These are phyloP conservation scores for Tieghemiomyces parasiticus DNA, from an alignment of 192 early-diverging fungal species.

Conservation along the genomic window DNA sequence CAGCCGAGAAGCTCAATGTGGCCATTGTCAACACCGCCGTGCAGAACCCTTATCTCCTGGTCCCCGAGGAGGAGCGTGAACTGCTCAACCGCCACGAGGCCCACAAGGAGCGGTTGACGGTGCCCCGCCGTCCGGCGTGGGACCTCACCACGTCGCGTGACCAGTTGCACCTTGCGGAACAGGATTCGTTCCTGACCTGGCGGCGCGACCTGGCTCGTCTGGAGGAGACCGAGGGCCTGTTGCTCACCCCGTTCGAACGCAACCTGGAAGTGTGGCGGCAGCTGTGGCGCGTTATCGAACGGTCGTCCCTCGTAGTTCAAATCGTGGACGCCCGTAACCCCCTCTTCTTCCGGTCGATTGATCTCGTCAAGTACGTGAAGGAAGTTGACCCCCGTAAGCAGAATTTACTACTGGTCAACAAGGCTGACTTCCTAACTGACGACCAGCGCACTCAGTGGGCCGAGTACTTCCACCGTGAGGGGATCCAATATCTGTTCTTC, in stretches of 20 bases:
- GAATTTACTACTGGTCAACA: conserved; percentile 90
- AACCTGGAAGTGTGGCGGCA: conserved; percentile 99
- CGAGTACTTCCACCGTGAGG: conserved; percentile 67
- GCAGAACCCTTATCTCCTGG: conserved; percentile 67
- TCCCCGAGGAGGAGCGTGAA: conserved; percentile 59
- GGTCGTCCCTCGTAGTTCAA: conserved; percentile 90
- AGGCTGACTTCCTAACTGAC: conserved; percentile 91
- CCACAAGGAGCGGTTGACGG: conserved; percentile 55
- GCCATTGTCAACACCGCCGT: conserved; percentile 52
- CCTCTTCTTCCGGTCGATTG: conserved; percentile 72
- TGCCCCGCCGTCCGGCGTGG: conserved; percentile 87
- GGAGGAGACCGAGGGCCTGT: conserved; percentile 81
- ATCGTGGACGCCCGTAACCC: conserved; percentile 98
- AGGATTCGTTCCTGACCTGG: conserved; percentile 85
- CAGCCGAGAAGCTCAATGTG: conserved; percentile 59
- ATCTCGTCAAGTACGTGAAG: conserved; percentile 80
- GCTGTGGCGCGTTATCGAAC: conserved; percentile 96
- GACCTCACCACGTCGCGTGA: conserved; percentile 63
- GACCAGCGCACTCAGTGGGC: conserved; percentile 82
- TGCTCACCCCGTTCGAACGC: conserved; percentile 96
- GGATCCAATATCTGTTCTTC: conserved; percentile 84
- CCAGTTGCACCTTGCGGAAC: conserved; percentile 67
- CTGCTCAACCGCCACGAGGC: conserved; percentile 61
- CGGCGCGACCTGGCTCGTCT: conserved; percentile 70
- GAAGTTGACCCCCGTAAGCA: conserved; percentile 78